Conservation (phyloP, 2,329 filamentous ascomycete genomes). For the Apiospora saccharicola region DNA sequence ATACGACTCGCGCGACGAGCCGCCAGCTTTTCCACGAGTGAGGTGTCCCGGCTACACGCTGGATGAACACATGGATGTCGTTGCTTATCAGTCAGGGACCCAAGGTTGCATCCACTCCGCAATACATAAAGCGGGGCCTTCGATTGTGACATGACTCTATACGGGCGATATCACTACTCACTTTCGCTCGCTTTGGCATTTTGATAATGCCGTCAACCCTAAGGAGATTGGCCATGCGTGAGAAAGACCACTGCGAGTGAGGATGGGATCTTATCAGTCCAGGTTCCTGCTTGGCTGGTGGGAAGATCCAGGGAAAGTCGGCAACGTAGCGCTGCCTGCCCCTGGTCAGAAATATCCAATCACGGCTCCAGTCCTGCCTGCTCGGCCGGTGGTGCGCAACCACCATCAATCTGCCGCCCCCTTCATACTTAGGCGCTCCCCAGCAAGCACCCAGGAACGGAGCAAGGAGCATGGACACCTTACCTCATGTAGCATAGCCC, state of each 20-base stretch:
- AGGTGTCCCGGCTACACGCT: neutral
- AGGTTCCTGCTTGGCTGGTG: neutral
- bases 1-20: neutral
- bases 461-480: neutral
- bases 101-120: neutral
- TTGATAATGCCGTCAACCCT: neutral
- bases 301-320: neutral
- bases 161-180: neutral
- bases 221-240: neutral
- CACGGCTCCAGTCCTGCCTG: neutral
- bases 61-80: neutral
- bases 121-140: neutral
- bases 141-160: neutral
- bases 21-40: neutral
- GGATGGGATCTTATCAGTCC: neutral
- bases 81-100: slow-evolving; percentile 3
- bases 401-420: neutral
- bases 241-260: no score
- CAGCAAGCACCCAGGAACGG: slow-evolving; percentile 10
- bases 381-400: neutral
- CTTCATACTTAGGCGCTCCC: neutral
- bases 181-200: neutral
- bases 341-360: neutral
- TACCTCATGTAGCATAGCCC: neutral
- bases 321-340: neutral